Percentiles rank a stretch among this genome's conserved stretches.
These are phyloP conservation scores for Rubia tinctorum DNA, from an alignment of 305 asterid species.

Conservation along the genomic window DNA sequence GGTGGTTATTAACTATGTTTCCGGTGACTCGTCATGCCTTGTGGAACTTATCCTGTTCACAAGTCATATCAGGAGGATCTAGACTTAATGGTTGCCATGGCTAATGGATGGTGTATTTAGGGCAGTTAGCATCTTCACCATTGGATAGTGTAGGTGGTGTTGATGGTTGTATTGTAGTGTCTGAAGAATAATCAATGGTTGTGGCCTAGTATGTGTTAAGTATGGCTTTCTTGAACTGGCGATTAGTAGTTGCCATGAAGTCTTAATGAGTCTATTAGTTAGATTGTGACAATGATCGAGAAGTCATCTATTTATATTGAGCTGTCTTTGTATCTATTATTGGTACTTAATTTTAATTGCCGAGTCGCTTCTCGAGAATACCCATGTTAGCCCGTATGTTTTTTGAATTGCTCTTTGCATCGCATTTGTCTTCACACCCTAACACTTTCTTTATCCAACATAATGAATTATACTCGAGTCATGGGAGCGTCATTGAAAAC, in stretches of 20 bases:
- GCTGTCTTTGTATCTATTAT: not conserved
- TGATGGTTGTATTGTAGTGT: conserved; percentile 39
- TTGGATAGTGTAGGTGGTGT: conserved; percentile 26
- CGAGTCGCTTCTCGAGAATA: too few species aligned
- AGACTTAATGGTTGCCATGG: not conserved
- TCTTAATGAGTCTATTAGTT: not conserved
- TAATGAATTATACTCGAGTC: too few species aligned
- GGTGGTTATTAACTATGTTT: conserved; percentile 1
- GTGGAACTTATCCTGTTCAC: not conserved
- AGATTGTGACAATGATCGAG: conserved; percentile 3
- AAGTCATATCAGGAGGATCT: conserved; percentile 23
- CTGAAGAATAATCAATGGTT: conserved; percentile 20
- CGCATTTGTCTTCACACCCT: too few species aligned
- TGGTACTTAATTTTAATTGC: not conserved
- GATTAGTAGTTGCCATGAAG: not conserved
- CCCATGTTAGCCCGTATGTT: not conserved
- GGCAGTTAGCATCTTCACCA: conserved; percentile 26
- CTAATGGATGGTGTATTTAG: conserved; percentile 17
- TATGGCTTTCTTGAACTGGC: conserved; percentile 25
- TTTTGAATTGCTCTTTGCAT: too few species aligned
- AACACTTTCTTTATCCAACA: too few species aligned
- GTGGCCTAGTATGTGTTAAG: conserved; percentile 17
- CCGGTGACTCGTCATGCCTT: conserved; percentile 2
- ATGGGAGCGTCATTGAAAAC: too few species aligned
- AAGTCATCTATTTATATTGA: too few species aligned